Evolutionary conservation across 305 asterid species (phyloP).

Genomic region (Ilex paraguariensis): DNA sequence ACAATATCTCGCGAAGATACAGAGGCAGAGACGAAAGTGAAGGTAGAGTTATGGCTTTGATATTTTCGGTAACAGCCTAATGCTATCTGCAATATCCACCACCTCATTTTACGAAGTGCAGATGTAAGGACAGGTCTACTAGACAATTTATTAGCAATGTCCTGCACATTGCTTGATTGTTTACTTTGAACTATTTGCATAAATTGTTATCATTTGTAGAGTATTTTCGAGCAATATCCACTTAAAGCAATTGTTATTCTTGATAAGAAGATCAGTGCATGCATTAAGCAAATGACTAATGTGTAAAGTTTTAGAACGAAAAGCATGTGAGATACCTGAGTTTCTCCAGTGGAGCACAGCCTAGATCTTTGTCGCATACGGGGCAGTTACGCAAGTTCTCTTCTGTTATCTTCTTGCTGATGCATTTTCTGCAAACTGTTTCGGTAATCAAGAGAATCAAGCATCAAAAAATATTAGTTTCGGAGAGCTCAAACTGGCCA

Average conservation of each 20-base stretch:
- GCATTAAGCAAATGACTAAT: background rate
- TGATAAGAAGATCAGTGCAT: background rate
- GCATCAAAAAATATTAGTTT: background rate
- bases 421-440: conserved; percentile 23
- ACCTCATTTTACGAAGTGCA: background rate
- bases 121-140: background rate
- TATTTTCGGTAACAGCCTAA: too few species aligned
- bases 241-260: background rate
- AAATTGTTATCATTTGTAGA: background rate
- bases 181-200: background rate
- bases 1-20: too few species aligned
- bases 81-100: too few species aligned
- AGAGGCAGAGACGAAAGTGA: too few species aligned
- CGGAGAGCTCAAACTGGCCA: background rate
- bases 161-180: background rate
- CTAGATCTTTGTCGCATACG: conserved; percentile 18
- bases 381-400: conserved; percentile 16
- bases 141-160: background rate
- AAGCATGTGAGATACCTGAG: conserved; percentile 10
- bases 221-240: too few species aligned
- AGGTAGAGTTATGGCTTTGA: too few species aligned
- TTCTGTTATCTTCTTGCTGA: conserved; percentile 10
- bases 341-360: conserved; percentile 16
- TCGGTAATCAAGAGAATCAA: background rate
- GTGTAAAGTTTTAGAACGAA: too few species aligned